Evolutionary conservation across 208 protist genomes (phyloP), one percentile per base, ranked within the genome.

Genomic region (Leishmania martiniquensis): DNA sequence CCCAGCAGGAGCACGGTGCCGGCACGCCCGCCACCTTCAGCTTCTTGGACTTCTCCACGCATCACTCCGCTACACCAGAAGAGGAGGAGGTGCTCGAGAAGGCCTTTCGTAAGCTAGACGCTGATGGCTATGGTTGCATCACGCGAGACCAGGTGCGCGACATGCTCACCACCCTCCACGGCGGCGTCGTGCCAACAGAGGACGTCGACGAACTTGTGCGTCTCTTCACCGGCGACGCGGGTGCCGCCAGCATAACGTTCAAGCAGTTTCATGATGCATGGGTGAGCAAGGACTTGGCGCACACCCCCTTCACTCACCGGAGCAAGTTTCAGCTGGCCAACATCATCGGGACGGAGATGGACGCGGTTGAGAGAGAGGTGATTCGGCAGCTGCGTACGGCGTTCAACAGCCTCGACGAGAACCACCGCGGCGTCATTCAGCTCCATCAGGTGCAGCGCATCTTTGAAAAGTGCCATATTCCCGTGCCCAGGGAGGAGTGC

Each of bases 361-460:
- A 93, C 66, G 87, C 91, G 37, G 86, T 93, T 52, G 92, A 98
- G 78, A 81, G 85, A 32, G 78, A 91, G 73, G 80, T 95, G 22
- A 90, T 98, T 54, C 91, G 92, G 13, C 90, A 95, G 80, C 85
- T 97, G 72, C 88, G 94, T 22, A 74, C 57, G 17, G 94, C 94
- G 15, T 98, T 98, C 83, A 88, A 98, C 80, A 89, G 81, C 73
- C 89, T 98, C n/a, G 93, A 98, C 75, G 85, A 89, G n/a, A 78
- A 87, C 15, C 92, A 95, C 82, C 87, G 86, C 54, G 94, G 94
- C 29, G 84, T 93, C 32, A 98, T 98, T 65, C 82, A 85, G 54
- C 77, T 91, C 20, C 66, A 87, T 42, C 84, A 95, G 72, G 85
- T 93, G 72, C 84, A 85, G 44, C 74, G 76, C 57, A 81, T 96